Evolutionary conservation across 495 filamentous ascomycete genomes (phyloP).

Genomic region (Neurospora cerealis): DNA sequence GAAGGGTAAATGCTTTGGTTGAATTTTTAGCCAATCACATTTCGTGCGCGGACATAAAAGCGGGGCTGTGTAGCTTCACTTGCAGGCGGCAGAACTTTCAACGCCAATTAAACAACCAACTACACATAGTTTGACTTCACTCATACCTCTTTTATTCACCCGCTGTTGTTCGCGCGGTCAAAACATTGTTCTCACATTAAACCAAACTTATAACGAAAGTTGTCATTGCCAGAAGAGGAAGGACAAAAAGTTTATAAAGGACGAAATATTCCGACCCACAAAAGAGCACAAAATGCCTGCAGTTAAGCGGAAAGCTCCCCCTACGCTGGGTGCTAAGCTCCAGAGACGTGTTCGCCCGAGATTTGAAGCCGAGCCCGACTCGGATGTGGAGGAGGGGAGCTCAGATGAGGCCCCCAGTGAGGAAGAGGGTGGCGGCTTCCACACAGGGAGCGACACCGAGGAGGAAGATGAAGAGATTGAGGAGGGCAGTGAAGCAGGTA

Average conservation of each 20-base stretch:
- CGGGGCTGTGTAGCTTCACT: neutral
- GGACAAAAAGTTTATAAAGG: neutral
- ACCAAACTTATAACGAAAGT: neutral
- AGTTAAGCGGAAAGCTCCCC: conserved; percentile 20
- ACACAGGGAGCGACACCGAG: conserved; percentile 19
- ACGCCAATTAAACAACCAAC: neutral
- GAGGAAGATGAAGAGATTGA: conserved; percentile 17
- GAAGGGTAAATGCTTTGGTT: neutral
- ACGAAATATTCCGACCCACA: neutral
- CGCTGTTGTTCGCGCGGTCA: neutral
- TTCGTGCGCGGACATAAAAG: neutral
- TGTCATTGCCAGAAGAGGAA: neutral
- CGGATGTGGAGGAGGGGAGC: conserved; percentile 27
- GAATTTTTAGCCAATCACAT: neutral
- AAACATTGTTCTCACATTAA: neutral
- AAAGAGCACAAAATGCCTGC: conserved; percentile 14
- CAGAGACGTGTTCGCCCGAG: conserved; percentile 51
- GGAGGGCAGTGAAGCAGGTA: conserved; percentile 18
- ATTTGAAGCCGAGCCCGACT: conserved; percentile 44
- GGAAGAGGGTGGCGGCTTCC: conserved; percentile 24
- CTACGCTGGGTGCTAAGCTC: conserved; percentile 22
- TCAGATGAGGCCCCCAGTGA: conserved; percentile 18
- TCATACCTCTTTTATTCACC: neutral
- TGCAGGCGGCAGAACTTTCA: neutral
- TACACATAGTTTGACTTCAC: neutral